phyloP scores from a whole-genome alignment of 2,329 filamentous ascomycete genomes.

The Cryphonectria carpinicola region DNA sequence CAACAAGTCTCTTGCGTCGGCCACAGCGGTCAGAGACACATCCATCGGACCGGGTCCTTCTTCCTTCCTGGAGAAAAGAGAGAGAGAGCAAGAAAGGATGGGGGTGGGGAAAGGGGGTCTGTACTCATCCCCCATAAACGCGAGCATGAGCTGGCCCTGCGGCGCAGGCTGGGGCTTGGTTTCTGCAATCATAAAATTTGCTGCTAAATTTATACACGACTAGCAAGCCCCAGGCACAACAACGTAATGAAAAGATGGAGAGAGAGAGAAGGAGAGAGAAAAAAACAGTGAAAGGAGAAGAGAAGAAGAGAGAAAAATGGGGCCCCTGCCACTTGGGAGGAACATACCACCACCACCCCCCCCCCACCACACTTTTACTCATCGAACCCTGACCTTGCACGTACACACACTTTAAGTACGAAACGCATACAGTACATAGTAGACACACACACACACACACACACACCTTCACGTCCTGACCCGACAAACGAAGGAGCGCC shows the following conservation, averaged over 20 bases:
- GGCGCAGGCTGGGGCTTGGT: constrained; percentile 8
- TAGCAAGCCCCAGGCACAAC: not conserved
- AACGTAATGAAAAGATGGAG: not conserved
- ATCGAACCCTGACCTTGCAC: constrained; percentile 4
- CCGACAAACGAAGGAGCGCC: constrained; percentile 7
- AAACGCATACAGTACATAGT: not conserved
- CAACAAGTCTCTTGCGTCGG: not conserved
- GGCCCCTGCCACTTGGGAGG: not conserved
- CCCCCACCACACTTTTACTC: not conserved
- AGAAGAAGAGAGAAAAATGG: not conserved
- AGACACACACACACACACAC: not conserved
- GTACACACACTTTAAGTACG: not conserved
- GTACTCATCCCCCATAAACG: constrained; percentile 10
- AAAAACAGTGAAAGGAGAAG: not conserved
- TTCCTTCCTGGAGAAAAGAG: not conserved
- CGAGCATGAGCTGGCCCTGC: not conserved
- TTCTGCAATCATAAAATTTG: constrained; percentile 17
- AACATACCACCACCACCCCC: not conserved
- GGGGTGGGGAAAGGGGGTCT: constrained; percentile 19
- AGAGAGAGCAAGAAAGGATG: not conserved
- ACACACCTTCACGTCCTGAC: not conserved
- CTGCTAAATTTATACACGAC: constrained; percentile 27
- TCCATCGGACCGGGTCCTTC: not conserved
- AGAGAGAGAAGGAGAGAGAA: no score
- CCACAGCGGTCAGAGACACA: constrained; percentile 10